Conservation (phyloP, 192 early-diverging fungal genomes). For the Funneliformis mosseae region DNA sequence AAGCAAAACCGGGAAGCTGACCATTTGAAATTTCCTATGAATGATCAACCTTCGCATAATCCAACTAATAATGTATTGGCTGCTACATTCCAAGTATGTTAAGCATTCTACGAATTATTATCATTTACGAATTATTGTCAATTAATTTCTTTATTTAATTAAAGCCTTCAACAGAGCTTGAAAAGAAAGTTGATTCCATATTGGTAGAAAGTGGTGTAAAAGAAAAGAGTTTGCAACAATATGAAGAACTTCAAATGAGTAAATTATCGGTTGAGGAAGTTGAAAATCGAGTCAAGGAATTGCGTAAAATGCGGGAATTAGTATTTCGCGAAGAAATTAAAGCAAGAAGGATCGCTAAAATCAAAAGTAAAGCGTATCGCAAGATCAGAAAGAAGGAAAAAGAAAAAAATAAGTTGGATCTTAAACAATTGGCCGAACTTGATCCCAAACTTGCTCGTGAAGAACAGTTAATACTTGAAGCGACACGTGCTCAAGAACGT, state of each 20-base stretch:
- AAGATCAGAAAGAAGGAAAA: conserved; percentile 86
- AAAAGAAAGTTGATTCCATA: conserved; percentile 72
- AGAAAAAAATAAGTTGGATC: conserved; percentile 52
- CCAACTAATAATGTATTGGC: conserved; percentile 60
- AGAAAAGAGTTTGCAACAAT: conserved; percentile 77
- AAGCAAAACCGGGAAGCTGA: conserved; percentile 83
- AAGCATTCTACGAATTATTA: neutral
- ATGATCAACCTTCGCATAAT: conserved; percentile 38
- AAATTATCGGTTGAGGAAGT: conserved; percentile 83
- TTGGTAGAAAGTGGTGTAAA: conserved; percentile 74
- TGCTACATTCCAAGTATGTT: conserved; percentile 56
- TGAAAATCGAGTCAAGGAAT: conserved; percentile 68
- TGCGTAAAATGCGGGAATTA: conserved; percentile 89
- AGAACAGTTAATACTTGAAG: conserved; percentile 69
- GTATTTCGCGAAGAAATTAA: conserved; percentile 94
- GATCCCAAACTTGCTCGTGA: conserved; percentile 72
- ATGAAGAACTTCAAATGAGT: conserved; percentile 87
- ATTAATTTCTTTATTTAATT: conserved; percentile 1
- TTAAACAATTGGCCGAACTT: conserved; percentile 59
- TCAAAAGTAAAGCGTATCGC: conserved; percentile 95
- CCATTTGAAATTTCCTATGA: conserved; percentile 76
- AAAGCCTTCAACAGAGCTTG: conserved; percentile 65
- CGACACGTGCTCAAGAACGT: conserved; percentile 85
- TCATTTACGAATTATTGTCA: neutral
- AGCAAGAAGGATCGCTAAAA: conserved; percentile 90